A percentile compares a stretch with the other conserved stretches of the same genome.
These are phyloP conservation scores for Tremellales sp. DNA, from an alignment of 1,284 basidiomycete genomes.

Conservation along the genomic window DNA sequence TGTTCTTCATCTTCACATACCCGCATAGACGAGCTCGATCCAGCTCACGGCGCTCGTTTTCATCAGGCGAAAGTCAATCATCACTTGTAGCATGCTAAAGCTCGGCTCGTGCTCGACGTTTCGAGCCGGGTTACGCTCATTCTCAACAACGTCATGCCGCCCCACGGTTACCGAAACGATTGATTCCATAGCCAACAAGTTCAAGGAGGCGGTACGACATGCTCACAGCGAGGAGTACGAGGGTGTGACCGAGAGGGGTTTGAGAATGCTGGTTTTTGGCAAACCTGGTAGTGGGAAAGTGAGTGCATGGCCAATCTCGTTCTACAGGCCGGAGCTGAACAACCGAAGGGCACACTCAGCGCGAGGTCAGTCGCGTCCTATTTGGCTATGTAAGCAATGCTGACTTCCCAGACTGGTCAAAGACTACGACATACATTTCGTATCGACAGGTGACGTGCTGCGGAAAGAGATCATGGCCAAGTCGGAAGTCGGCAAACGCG, in stretches of 20 bases:
- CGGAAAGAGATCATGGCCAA: conserved; percentile 46
- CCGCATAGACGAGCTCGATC: no score
- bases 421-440: conserved; percentile 46
- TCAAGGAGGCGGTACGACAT: conserved; percentile 15
- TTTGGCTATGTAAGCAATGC: not conserved
- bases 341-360: conserved; percentile 37
- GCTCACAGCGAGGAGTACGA: conserved; percentile 20
- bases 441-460: conserved; percentile 48
- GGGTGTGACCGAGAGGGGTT: conserved; percentile 24
- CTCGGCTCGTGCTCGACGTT: no score
- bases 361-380: conserved; percentile 22
- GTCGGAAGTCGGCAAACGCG: conserved; percentile 39
- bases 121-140: not conserved
- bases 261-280: conserved; percentile 48
- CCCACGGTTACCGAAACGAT: conserved; percentile 15
- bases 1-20: no score
- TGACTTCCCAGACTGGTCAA: conserved; percentile 35
- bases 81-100: no score
- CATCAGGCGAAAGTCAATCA: no score
- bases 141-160: not conserved
- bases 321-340: not conserved
- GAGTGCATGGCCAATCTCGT: conserved; percentile 8
- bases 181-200: conserved; percentile 12
- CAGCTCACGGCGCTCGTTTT: no score
- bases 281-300: conserved; percentile 49